A percentile compares a stretch with the other conserved stretches of the same genome.
These are phyloP conservation scores for Cladosporium sp. DNA, from an alignment of 2,329 filamentous ascomycete species.

Conservation along the genomic window DNA sequence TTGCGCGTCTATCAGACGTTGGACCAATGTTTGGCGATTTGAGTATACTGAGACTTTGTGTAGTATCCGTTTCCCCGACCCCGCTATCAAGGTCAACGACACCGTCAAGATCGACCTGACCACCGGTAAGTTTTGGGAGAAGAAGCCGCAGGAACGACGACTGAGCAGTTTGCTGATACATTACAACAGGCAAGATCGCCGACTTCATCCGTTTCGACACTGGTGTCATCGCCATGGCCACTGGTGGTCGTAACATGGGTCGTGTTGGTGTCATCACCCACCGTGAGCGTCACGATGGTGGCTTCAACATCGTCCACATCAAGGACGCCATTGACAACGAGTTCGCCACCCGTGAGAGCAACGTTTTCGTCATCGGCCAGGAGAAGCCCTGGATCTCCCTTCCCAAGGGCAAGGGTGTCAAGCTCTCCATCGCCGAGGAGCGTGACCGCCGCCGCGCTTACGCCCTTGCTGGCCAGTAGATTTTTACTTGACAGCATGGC, in stretches of 20 bases:
- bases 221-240: constrained; percentile 96
- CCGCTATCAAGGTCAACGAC: constrained; percentile 98
- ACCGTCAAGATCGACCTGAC: constrained; percentile 98
- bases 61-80: constrained; percentile 99
- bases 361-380: constrained; percentile 98
- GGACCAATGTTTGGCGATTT: constrained; percentile 89
- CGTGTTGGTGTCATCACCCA: constrained; percentile 99
- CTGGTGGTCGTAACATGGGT: constrained; percentile 99
- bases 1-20: constrained; percentile 98
- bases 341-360: constrained; percentile 98
- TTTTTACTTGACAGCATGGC: constrained; percentile 9
- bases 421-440: constrained; percentile 98
- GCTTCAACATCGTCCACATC: constrained; percentile 96
- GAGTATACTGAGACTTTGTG: constrained; percentile 32
- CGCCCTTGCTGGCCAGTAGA: constrained; percentile 45
- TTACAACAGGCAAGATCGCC: constrained; percentile 64
- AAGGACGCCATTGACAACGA: constrained; percentile 99
- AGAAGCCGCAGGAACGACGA: background rate
- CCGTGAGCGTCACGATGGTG: constrained; percentile 99
- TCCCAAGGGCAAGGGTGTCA: constrained; percentile 99
- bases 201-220: constrained; percentile 99
- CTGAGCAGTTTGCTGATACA: background rate
- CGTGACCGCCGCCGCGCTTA: constrained; percentile 89
- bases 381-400: constrained; percentile 99
- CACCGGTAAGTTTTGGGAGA: constrained; percentile 56